Evolutionary conservation across 306 rosid genomes (phyloP), one percentile per base, ranked within the genome.

Genomic region (Quercus engelmannii): DNA sequence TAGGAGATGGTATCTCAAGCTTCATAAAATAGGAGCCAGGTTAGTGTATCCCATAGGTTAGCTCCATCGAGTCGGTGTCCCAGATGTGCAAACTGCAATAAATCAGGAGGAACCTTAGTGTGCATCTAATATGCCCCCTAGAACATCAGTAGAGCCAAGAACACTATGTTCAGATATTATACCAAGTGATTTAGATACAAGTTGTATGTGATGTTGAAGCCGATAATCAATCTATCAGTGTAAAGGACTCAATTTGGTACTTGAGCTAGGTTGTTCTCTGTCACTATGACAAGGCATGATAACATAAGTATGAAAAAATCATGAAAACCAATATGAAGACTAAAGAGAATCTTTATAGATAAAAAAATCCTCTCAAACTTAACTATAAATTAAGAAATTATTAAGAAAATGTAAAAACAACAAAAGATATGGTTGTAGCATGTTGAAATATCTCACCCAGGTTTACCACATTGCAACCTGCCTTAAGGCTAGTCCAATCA

Each of bases 11-110:
- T 6, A 38, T 38, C 10, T 38, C 43, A 38, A 38, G 43, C 43
- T 38, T 38, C 43, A 38, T 6, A 38, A 38, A 38, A 1, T 38
- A 38, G 43, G 2, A 38, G 10, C 7, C 43, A 35, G 41, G 8
- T 35, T 1, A 38, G 43, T 6, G 43, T 6, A 38, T 38, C 43
- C 43, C 9, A 1, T 38, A 38, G 43, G 43, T 38, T 38, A 38
- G 43, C 43, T 6, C 43, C 10, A 6, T 38, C 3, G 43, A 38
- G 10, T 38, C 10, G 43, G 2, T 0, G 83, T 95, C 99, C 98
- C 78, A 95, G 98, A 73, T 94, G 93, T 59, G 83, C 69, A 30
- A 30, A 30, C 33, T 30, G 33, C 33, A 30, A 30, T 30, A 30
- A 64, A 61, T 76, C 18, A 80, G 51, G 69, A 81, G 80, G 67